Evolutionary conservation across 73 alveolate species (phyloP).

Genomic region (Tetrahymena thermophila): DNA sequence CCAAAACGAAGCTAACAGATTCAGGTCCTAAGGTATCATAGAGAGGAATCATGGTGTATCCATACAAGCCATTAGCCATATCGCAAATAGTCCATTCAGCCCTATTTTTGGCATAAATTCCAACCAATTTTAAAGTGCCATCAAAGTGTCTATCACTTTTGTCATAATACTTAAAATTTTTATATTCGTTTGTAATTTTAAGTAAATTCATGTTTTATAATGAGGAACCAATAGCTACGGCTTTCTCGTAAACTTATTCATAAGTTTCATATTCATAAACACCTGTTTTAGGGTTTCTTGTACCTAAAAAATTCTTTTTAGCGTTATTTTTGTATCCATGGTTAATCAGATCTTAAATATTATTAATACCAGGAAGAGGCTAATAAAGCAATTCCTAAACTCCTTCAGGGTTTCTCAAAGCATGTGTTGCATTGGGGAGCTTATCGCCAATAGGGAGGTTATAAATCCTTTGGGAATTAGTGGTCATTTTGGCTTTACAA

Average conservation of each 20-base stretch:
- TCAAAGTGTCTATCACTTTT: not conserved
- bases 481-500: not conserved
- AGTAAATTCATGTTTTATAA: not conserved
- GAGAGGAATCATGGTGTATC: conserved; percentile 58
- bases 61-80: conserved; percentile 46
- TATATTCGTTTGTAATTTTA: not conserved
- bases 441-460: not conserved
- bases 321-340: not conserved
- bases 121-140: conserved; percentile 21
- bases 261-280: not conserved
- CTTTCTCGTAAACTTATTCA: not conserved
- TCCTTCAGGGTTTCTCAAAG: not conserved
- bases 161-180: not conserved
- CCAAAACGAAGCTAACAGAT: conserved; percentile 12
- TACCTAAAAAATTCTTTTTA: not conserved
- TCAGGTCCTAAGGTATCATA: conserved; percentile 58
- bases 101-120: conserved; percentile 66
- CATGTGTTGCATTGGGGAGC: not conserved
- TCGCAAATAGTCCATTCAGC: conserved; percentile 64
- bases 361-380: not conserved
- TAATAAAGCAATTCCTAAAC: not conserved
- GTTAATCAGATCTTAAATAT: not conserved
- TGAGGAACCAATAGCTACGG: not conserved
- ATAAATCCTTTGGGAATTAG: not conserved
- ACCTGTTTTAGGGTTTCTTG: not conserved